Evolutionary conservation across 805 yeast genomes (phyloP).

Genomic region (Nakazawaea sp.): DNA sequence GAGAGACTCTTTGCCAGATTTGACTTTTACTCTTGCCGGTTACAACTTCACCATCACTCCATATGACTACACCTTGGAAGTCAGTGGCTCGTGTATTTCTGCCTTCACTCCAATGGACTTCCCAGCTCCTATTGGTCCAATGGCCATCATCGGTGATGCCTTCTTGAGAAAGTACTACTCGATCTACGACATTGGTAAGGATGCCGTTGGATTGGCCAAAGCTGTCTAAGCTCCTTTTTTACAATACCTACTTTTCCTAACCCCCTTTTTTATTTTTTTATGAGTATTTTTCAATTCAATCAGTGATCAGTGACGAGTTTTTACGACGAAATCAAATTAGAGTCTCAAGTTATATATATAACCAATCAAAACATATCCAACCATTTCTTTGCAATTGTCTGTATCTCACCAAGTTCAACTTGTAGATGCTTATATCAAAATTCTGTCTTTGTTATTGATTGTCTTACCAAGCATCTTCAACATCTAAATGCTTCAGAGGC

Average conservation of each 20-base stretch:
- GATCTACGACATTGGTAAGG: slow-evolving; percentile 80
- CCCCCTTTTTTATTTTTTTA: not conserved
- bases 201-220: slow-evolving; percentile 92
- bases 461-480: slow-evolving; percentile 8
- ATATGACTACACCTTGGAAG: slow-evolving; percentile 89
- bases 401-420: too few relatives aligned
- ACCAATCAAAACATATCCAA: too few relatives aligned
- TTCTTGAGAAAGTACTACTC: slow-evolving; percentile 95
- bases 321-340: too few relatives aligned
- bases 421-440: too few relatives aligned
- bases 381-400: too few relatives aligned
- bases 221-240: too few relatives aligned
- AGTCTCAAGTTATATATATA: too few relatives aligned
- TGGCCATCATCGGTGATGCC: slow-evolving; percentile 95
- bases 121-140: slow-evolving; percentile 95
- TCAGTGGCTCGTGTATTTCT: slow-evolving; percentile 91
- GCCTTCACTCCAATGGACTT: slow-evolving; percentile 96
- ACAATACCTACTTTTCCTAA: too few relatives aligned
- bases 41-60: slow-evolving; percentile 87
- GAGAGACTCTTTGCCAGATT: slow-evolving; percentile 81
- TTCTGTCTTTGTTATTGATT: too few relatives aligned
- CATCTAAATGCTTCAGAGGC: slow-evolving; percentile 1
- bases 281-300: too few relatives aligned
- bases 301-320: too few relatives aligned
- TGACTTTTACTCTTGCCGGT: slow-evolving; percentile 86